Evolutionary conservation across 2,329 filamentous ascomycete species (phyloP).

Genomic region (Proliferodiscus dingleyae): DNA sequence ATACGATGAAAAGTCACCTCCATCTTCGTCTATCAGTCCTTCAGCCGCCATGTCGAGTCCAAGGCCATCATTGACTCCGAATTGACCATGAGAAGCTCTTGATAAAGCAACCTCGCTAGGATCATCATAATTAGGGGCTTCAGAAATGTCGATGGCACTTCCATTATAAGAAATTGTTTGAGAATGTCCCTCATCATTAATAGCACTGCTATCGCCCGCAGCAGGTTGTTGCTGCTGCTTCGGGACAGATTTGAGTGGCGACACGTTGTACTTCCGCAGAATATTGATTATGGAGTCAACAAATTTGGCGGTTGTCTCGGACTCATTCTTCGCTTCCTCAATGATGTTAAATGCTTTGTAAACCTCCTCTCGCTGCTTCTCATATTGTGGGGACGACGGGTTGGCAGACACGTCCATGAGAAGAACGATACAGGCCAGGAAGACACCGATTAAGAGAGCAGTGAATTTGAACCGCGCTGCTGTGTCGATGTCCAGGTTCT

Average conservation of each 20-base stretch:
- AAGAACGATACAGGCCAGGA: constrained; percentile 35
- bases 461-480: constrained; percentile 16
- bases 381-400: constrained; percentile 23
- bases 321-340: constrained; percentile 30
- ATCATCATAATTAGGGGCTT: no score
- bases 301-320: constrained; percentile 27
- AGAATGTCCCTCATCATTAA: no score
- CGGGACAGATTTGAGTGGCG: background rate
- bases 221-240: background rate
- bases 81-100: no score
- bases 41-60: background rate
- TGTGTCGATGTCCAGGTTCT: constrained; percentile 4
- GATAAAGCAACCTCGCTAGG: no score
- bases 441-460: constrained; percentile 28
- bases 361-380: constrained; percentile 26
- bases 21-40: background rate
- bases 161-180: no score
- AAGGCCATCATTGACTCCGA: no score
- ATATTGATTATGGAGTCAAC: constrained; percentile 31
- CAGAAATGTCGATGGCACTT: no score
- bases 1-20: constrained; percentile 5
- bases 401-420: constrained; percentile 34
- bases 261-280: constrained; percentile 20
- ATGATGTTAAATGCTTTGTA: constrained; percentile 29
- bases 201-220: no score